Conservation (phyloP, 495 filamentous ascomycete genomes). For the Alectoria sarmentosa region DNA sequence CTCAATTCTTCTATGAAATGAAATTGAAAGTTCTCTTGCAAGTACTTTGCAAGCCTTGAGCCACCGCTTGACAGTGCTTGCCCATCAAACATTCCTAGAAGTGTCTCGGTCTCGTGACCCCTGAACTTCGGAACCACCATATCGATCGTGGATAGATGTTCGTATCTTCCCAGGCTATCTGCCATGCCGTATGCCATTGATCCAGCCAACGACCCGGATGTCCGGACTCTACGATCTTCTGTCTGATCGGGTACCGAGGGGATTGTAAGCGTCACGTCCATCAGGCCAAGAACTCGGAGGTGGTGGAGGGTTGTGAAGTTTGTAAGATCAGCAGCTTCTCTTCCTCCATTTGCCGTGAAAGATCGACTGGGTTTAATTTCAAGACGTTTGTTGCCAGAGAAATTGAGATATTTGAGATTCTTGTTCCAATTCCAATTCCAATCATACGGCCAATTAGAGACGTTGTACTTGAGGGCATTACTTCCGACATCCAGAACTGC, state of each 20-base stretch:
- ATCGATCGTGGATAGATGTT: conserved; percentile 96
- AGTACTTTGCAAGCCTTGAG: conserved; percentile 90
- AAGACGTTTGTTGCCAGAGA: conserved; percentile 93
- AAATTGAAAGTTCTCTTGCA: conserved; percentile 87
- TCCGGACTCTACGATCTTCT: conserved; percentile 90
- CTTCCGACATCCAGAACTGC: conserved; percentile 89
- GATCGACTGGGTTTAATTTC: conserved; percentile 86
- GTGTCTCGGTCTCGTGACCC: conserved; percentile 81
- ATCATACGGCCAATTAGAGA: conserved; percentile 98
- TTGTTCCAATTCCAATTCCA: conserved; percentile 99
- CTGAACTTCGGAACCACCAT: conserved; percentile 91
- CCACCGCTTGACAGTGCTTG: conserved; percentile 76
- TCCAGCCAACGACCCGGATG: conserved; percentile 87
- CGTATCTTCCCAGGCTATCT: conserved; percentile 85
- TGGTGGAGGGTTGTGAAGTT: conserved; percentile 86
- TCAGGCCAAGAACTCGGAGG: conserved; percentile 82
- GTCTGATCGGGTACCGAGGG: conserved; percentile 89
- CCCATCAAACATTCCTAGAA: conserved; percentile 93
- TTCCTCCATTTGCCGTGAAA: conserved; percentile 42
- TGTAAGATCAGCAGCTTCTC: conserved; percentile 62
- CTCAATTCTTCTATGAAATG: conserved; percentile 79
- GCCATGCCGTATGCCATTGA: conserved; percentile 93
- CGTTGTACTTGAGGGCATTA: conserved; percentile 97
- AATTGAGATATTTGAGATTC: conserved; percentile 88
- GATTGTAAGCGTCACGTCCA: conserved; percentile 95